Evolutionary conservation across 163 green algal genomes (phyloP).

Genomic region (Scenedesmus sp.): DNA sequence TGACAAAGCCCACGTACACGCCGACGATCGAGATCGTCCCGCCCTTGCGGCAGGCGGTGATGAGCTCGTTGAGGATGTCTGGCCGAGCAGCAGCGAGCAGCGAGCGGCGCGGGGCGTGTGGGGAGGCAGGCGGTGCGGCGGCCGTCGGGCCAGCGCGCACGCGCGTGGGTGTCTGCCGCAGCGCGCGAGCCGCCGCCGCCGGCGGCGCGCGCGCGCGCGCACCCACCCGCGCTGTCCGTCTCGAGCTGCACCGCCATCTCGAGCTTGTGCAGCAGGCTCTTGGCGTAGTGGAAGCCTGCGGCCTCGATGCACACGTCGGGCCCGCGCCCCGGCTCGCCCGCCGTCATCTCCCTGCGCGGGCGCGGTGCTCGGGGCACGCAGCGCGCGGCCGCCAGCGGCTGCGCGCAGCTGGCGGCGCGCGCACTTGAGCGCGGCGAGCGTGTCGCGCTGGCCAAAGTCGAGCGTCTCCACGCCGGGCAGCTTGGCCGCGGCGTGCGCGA

Average conservation of each 20-base stretch:
- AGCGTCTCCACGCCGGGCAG: conserved; percentile 58
- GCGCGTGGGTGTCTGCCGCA: no score
- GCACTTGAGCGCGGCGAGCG: conserved; percentile 22
- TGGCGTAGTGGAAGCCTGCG: conserved; percentile 76
- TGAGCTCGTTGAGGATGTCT: conserved; percentile 84
- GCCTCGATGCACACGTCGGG: conserved; percentile 79
- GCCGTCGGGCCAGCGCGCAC: no score
- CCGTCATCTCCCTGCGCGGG: conserved; percentile 6
- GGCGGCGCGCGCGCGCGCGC: no score
- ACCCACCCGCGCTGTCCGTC: conserved; percentile 69
- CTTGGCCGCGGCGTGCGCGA: conserved; percentile 55
- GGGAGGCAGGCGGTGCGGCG: not conserved
- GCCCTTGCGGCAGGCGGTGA: conserved; percentile 69
- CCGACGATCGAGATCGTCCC: conserved; percentile 69
- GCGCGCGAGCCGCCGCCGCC: no score
- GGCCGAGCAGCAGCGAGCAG: conserved; percentile 65
- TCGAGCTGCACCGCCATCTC: conserved; percentile 66
- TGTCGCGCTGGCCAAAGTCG: conserved; percentile 58
- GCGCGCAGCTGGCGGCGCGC: not conserved
- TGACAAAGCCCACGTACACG: conserved; percentile 56
- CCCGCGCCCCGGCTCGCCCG: conserved; percentile 31
- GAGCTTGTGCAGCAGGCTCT: conserved; percentile 51
- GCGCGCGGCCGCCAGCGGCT: not conserved
- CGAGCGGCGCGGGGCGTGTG: not conserved
- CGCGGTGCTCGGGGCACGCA: not conserved